These are phyloP conservation scores for Verticillium nubilum DNA, from an alignment of 2,329 filamentous ascomycete genomes.

Conservation along the genomic window DNA sequence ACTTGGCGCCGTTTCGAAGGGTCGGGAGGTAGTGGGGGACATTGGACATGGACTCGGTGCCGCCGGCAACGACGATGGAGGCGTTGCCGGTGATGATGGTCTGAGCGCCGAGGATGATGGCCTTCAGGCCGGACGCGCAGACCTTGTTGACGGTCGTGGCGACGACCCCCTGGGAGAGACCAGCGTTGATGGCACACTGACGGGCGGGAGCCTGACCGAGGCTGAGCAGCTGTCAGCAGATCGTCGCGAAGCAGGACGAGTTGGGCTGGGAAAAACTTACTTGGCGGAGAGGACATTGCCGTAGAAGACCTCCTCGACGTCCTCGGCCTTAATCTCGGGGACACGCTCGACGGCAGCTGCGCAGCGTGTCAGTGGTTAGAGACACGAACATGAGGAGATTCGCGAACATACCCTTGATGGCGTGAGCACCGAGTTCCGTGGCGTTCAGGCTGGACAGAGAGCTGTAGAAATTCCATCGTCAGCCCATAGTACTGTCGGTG, in stretches of 20 bases:
- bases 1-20: constrained; percentile 85
- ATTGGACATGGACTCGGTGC: constrained; percentile 98
- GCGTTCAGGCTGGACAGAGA: constrained; percentile 85
- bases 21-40: constrained; percentile 89
- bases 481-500: constrained; percentile 6
- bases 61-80: constrained; percentile 86
- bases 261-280: constrained; percentile 42
- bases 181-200: constrained; percentile 86
- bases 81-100: constrained; percentile 97
- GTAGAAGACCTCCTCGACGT: constrained; percentile 95
- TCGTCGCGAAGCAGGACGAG: neutral
- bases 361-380: neutral
- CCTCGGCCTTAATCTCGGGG: constrained; percentile 77
- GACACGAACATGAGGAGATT: neutral
- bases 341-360: constrained; percentile 76
- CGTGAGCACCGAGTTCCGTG: constrained; percentile 79
- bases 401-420: constrained; percentile 71
- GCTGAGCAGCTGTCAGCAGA: constrained; percentile 38
- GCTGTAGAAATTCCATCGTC: constrained; percentile 38
- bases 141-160: constrained; percentile 98
- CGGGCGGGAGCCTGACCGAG: constrained; percentile 94
- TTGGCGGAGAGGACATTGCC: constrained; percentile 97
- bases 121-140: constrained; percentile 92
- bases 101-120: constrained; percentile 88
- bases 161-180: constrained; percentile 71